A percentile compares a stretch with the other conserved stretches of the same genome.
phyloP scores from a whole-genome alignment of 495 filamentous ascomycete species.

The Bathelium albidoporum region DNA sequence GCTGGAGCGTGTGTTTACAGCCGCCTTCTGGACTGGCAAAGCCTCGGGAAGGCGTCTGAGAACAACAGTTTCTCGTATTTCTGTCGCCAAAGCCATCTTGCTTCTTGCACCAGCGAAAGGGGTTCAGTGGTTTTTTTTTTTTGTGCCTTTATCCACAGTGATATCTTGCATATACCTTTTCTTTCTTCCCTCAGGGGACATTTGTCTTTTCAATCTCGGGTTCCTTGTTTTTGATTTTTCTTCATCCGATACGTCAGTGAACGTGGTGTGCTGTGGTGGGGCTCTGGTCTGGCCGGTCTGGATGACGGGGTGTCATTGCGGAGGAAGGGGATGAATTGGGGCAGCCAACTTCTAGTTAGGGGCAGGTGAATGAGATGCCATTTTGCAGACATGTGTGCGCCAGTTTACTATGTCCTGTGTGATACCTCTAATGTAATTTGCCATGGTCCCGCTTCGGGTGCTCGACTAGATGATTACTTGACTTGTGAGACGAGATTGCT shows the following conservation, averaged over 20 bases:
- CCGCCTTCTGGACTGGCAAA: neutral
- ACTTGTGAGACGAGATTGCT: neutral
- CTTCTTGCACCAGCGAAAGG: neutral
- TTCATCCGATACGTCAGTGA: neutral
- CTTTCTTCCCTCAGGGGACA: neutral
- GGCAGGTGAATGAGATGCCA: constrained; percentile 2
- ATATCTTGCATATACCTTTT: neutral
- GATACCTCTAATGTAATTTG: constrained; percentile 6
- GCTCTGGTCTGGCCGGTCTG: constrained; percentile 2
- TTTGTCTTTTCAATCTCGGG: too few species aligned
- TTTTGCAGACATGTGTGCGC: neutral
- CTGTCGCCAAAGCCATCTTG: neutral
- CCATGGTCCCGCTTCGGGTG: neutral
- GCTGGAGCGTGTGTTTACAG: neutral
- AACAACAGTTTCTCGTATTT: neutral
- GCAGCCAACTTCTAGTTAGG: neutral
- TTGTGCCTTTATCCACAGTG: neutral
- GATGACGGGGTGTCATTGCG: neutral
- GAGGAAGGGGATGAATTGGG: neutral
- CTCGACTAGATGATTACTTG: neutral
- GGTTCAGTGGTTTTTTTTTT: neutral
- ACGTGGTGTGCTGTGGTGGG: neutral
- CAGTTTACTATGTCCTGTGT: neutral
- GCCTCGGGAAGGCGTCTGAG: neutral
- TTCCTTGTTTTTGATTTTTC: neutral